phyloP scores from a whole-genome alignment of 2,329 filamentous ascomycete genomes.

The Hypomyces rosellus region DNA sequence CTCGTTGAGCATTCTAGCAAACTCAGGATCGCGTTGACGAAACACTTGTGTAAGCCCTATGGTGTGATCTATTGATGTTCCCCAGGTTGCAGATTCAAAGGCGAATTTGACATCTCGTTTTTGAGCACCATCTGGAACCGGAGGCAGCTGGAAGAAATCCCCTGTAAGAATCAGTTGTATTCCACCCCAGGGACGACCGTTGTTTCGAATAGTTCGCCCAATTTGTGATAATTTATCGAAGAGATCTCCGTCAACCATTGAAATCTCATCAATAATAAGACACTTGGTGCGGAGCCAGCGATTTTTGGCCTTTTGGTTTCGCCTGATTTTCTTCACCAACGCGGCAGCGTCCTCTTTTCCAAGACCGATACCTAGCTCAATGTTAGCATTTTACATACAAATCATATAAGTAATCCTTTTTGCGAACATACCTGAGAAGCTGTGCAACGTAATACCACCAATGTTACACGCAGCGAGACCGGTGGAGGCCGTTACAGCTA shows the following conservation, averaged over 20 bases:
- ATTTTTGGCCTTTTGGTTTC: conserved; percentile 79
- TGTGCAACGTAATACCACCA: conserved; percentile 90
- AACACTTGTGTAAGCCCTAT: conserved; percentile 95
- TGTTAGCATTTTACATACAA: not conserved
- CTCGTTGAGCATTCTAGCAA: conserved; percentile 94
- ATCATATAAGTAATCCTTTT: too few relatives aligned
- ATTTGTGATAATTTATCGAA: conserved; percentile 95
- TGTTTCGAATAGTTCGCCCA: conserved; percentile 78
- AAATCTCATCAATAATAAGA: conserved; percentile 89
- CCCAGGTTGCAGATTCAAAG: conserved; percentile 90
- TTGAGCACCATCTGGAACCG: conserved; percentile 73
- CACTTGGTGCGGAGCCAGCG: conserved; percentile 86
- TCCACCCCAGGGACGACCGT: conserved; percentile 86
- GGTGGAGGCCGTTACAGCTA: conserved; percentile 93
- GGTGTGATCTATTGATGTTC: conserved; percentile 86
- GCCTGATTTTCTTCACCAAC: conserved; percentile 83
- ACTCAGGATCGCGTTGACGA: conserved; percentile 82
- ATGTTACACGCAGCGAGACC: conserved; percentile 96
- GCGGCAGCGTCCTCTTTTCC: conserved; percentile 80
- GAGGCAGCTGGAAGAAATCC: conserved; percentile 95
- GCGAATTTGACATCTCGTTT: conserved; percentile 71
- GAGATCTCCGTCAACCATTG: conserved; percentile 95
- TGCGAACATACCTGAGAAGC: conserved; percentile 64
- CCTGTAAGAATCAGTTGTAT: conserved; percentile 95
- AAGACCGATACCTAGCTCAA: conserved; percentile 60